phyloP scores from a whole-genome alignment of 2,329 filamentous ascomycete genomes.

The Aspergillus sp. region DNA sequence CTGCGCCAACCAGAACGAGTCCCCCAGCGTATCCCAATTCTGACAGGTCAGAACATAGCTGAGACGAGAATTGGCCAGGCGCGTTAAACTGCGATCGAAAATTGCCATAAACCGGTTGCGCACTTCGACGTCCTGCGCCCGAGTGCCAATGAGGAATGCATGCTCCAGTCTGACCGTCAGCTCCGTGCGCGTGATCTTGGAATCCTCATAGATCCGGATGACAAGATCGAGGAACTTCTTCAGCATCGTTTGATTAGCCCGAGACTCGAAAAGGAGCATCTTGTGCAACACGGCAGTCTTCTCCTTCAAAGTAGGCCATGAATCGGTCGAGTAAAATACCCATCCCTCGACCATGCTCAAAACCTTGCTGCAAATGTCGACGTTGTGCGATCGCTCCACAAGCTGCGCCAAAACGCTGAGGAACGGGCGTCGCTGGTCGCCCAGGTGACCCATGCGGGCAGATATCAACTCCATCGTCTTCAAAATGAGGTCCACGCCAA shows the following conservation, averaged over 20 bases:
- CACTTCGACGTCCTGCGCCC: constrained; percentile 92
- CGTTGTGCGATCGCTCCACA: constrained; percentile 88
- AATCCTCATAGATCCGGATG: constrained; percentile 95
- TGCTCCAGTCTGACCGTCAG: constrained; percentile 96
- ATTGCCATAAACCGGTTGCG: constrained; percentile 93
- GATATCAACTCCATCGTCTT: constrained; percentile 93
- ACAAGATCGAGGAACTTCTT: constrained; percentile 92
- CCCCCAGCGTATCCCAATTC: constrained; percentile 91
- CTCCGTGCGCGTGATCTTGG: constrained; percentile 88
- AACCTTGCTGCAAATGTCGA: constrained; percentile 81
- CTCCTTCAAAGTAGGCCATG: constrained; percentile 94
- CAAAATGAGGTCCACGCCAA: constrained; percentile 84
- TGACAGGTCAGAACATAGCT: constrained; percentile 84
- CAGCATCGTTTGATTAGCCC: constrained; percentile 72
- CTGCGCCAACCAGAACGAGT: constrained; percentile 95
- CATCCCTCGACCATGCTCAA: constrained; percentile 87
- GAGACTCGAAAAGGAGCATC: constrained; percentile 91
- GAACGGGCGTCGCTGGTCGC: constrained; percentile 84
- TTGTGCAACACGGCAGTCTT: constrained; percentile 99
- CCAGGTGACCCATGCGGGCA: constrained; percentile 81
- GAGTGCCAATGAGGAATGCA: constrained; percentile 89
- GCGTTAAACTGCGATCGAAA: constrained; percentile 90
- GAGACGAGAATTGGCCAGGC: constrained; percentile 77
- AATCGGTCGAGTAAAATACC: constrained; percentile 92
- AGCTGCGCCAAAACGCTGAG: constrained; percentile 89